Conservation (phyloP, 768 basidiomycete genomes). For the Tephrocybe rancida region DNA sequence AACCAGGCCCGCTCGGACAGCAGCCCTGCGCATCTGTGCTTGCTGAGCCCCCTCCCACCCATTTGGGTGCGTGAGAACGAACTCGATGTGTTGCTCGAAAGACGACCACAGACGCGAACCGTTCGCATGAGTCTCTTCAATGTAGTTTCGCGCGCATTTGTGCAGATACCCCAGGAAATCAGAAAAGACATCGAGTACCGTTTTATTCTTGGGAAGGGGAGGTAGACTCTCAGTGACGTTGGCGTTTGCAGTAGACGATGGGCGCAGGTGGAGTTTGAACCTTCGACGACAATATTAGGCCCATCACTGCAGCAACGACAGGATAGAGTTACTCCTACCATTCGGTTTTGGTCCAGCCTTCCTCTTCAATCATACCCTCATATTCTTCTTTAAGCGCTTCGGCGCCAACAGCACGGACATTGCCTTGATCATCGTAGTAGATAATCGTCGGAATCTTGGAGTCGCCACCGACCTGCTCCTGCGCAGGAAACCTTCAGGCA, state of each 20-base stretch:
- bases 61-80: conserved; percentile 56
- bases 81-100: conserved; percentile 39
- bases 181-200: conserved; percentile 42
- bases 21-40: conserved; percentile 51
- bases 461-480: conserved; percentile 43
- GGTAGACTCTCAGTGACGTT: conserved; percentile 23
- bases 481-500: conserved; percentile 43
- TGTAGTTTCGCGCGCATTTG: conserved; percentile 41
- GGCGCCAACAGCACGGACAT: conserved; percentile 45
- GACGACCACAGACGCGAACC: conserved; percentile 44
- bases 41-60: conserved; percentile 66
- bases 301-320: conserved; percentile 15
- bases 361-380: conserved; percentile 40
- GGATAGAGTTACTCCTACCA: conserved; percentile 33
- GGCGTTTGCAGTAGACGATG: conserved; percentile 19
- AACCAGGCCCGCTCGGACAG: conserved; percentile 50
- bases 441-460: conserved; percentile 48
- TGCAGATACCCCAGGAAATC: conserved; percentile 54
- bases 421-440: conserved; percentile 45
- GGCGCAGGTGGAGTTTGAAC: conserved; percentile 38
- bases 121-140: conserved; percentile 46
- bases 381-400: conserved; percentile 43
- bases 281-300: conserved; percentile 6
- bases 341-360: conserved; percentile 48
- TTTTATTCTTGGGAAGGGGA: conserved; percentile 43